A percentile compares a stretch with the other conserved stretches of the same genome.
These are phyloP conservation scores for Parathielavia hyrcaniae DNA, from an alignment of 495 filamentous ascomycete genomes.

Conservation along the genomic window DNA sequence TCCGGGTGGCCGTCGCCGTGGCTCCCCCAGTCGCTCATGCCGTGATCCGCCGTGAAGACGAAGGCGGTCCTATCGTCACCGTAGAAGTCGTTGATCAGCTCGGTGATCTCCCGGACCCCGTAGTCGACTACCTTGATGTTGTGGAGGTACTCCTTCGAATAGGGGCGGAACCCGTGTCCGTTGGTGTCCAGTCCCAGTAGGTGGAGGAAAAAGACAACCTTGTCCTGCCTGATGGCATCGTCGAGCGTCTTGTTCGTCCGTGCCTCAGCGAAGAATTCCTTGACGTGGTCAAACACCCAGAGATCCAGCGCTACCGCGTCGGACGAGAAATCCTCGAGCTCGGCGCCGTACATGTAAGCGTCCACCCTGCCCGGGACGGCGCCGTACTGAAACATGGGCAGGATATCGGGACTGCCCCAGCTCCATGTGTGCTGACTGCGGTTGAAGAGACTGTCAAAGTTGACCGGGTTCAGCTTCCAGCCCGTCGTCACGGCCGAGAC, in stretches of 20 bases:
- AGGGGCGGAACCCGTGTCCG: constrained; percentile 82
- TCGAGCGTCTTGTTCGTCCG: constrained; percentile 69
- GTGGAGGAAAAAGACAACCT: constrained; percentile 93
- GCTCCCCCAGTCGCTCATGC: constrained; percentile 98
- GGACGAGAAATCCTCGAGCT: constrained; percentile 81
- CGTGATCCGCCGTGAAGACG: constrained; percentile 96
- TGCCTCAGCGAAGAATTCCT: constrained; percentile 75
- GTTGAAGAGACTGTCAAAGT: constrained; percentile 99
- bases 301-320: constrained; percentile 77
- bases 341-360: constrained; percentile 72
- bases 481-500: constrained; percentile 96
- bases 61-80: constrained; percentile 87
- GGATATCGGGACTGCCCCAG: constrained; percentile 97
- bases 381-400: constrained; percentile 94
- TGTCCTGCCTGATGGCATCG: constrained; percentile 69
- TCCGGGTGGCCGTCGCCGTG: constrained; percentile 97
- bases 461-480: constrained; percentile 97
- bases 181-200: constrained; percentile 93
- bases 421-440: constrained; percentile 95
- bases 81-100: constrained; percentile 84
- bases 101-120: constrained; percentile 75
- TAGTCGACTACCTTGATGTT: constrained; percentile 94
- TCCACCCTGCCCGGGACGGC: constrained; percentile 83
- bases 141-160: constrained; percentile 88
- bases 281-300: constrained; percentile 95